Conservation (phyloP, 1,284 basidiomycete species). For the Cerrena zonata region DNA sequence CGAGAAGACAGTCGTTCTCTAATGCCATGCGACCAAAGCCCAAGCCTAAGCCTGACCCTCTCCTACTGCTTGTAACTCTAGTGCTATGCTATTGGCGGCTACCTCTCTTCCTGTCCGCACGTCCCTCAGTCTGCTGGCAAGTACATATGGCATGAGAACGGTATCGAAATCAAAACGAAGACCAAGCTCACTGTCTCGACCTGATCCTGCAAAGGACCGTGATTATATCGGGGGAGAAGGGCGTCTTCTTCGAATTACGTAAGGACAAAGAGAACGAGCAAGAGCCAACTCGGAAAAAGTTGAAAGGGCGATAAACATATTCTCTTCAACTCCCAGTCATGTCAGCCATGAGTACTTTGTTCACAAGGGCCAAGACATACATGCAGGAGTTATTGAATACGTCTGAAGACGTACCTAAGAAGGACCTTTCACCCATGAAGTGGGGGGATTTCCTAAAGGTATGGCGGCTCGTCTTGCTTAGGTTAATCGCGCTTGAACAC, state of each 20-base stretch:
- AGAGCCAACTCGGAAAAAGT: no score
- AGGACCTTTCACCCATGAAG: conserved; percentile 56
- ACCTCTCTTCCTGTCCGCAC: conserved; percentile 42
- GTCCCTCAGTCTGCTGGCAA: conserved; percentile 62
- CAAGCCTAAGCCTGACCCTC: conserved; percentile 14
- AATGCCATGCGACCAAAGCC: no score
- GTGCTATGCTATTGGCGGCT: conserved; percentile 31
- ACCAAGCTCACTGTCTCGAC: conserved; percentile 65
- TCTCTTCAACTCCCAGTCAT: conserved; percentile 54
- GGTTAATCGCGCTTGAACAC: not conserved
- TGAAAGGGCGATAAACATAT: conserved; percentile 37
- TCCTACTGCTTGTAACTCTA: conserved; percentile 16
- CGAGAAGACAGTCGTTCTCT: no score
- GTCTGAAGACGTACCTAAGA: conserved; percentile 49
- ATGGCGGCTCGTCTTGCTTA: no score
- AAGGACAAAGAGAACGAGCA: conserved; percentile 34
- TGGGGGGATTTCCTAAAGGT: conserved; percentile 68
- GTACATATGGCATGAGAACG: conserved; percentile 56
- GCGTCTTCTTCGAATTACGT: conserved; percentile 45
- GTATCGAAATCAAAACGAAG: conserved; percentile 53
- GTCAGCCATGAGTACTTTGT: no score
- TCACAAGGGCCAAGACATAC: conserved; percentile 50
- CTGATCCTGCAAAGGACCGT: conserved; percentile 49
- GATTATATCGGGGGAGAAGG: conserved; percentile 40
- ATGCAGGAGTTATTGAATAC: conserved; percentile 64